Conservation (phyloP, 2,329 filamentous ascomycete genomes). For the Alternaria triticina region DNA sequence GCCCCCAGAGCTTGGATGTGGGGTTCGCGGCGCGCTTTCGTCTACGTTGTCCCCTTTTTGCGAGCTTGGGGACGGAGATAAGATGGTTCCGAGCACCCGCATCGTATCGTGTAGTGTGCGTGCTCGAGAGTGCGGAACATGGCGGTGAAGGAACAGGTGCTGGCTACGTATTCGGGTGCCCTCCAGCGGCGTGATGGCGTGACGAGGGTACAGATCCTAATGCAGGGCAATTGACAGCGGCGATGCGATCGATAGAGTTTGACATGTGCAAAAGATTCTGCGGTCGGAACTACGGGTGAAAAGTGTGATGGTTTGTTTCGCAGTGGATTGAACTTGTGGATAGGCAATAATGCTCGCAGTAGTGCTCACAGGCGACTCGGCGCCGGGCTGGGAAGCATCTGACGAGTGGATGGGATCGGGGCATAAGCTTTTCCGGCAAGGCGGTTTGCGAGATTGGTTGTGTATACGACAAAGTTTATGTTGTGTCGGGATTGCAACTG, state of each 20-base stretch:
- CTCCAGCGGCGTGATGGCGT: conserved; percentile 16
- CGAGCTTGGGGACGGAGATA: conserved; percentile 5
- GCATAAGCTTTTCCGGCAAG: conserved; percentile 12
- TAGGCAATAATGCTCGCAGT: conserved; percentile 8
- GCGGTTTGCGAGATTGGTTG: conserved; percentile 1
- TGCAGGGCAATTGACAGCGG: conserved; percentile 12
- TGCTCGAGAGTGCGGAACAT: not conserved
- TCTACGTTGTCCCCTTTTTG: conserved; percentile 4
- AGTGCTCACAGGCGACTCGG: conserved; percentile 1
- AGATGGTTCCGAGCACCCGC: not conserved
- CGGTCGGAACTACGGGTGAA: conserved; percentile 3
- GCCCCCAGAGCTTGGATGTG: conserved; percentile 17
- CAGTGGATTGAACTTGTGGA: conserved; percentile 7
- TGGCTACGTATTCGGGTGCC: conserved; percentile 2
- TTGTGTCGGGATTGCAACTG: conserved; percentile 1
- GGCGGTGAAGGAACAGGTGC: conserved; percentile 13
- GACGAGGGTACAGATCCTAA: conserved; percentile 10
- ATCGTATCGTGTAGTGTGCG: not conserved
- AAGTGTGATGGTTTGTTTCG: not conserved
- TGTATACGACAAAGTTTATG: conserved; percentile 2
- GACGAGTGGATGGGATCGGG: conserved; percentile 4
- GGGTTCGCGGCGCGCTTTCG: conserved; percentile 7
- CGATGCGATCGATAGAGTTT: not conserved
- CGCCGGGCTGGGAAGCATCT: not conserved
- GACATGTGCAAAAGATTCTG: conserved; percentile 4